These are phyloP conservation scores for Aplosporella prunicola DNA, from an alignment of 2,329 filamentous ascomycete genomes.

Conservation along the genomic window DNA sequence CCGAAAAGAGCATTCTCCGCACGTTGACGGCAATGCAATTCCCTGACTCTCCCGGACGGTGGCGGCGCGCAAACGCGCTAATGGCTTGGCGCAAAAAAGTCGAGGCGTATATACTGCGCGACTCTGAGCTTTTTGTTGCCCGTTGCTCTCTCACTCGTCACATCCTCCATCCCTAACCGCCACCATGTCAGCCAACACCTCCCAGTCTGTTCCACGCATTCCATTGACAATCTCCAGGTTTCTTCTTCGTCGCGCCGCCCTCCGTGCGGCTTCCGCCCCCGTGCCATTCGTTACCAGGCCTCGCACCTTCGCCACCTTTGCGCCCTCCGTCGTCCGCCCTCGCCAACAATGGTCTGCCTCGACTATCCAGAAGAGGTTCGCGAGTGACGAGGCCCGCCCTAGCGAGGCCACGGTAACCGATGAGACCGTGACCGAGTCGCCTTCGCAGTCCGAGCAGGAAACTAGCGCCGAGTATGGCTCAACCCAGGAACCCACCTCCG, in stretches of 20 bases:
- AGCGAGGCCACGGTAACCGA: slow-evolving; percentile 23
- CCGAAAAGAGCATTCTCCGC: too few species aligned
- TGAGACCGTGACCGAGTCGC: slow-evolving; percentile 26
- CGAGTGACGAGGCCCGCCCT: slow-evolving; percentile 35
- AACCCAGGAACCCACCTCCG: slow-evolving; percentile 12
- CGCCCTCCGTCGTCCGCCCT: slow-evolving; percentile 22
- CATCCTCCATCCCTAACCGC: too few species aligned
- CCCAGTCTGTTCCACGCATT: too few species aligned
- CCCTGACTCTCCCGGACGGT: too few species aligned
- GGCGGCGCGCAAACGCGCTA: too few species aligned
- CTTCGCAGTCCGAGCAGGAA: slow-evolving; percentile 23
- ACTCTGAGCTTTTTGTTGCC: too few species aligned
- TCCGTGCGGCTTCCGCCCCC: slow-evolving; percentile 44
- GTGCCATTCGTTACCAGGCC: slow-evolving; percentile 34
- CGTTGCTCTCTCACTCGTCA: too few species aligned
- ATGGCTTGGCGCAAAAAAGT: too few species aligned
- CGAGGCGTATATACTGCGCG: too few species aligned
- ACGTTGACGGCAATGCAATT: too few species aligned
- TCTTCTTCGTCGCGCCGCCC: slow-evolving; percentile 48
- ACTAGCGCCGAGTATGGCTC: too few species aligned
- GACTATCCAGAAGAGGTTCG: slow-evolving; percentile 39
- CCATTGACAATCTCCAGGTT: slow-evolving; percentile 36
- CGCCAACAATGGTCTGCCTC: slow-evolving; percentile 27
- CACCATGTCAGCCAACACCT: too few species aligned
- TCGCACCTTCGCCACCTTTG: slow-evolving; percentile 24